These are phyloP conservation scores for Cercospora canescens DNA, from an alignment of 2,329 filamentous ascomycete genomes.

Conservation along the genomic window DNA sequence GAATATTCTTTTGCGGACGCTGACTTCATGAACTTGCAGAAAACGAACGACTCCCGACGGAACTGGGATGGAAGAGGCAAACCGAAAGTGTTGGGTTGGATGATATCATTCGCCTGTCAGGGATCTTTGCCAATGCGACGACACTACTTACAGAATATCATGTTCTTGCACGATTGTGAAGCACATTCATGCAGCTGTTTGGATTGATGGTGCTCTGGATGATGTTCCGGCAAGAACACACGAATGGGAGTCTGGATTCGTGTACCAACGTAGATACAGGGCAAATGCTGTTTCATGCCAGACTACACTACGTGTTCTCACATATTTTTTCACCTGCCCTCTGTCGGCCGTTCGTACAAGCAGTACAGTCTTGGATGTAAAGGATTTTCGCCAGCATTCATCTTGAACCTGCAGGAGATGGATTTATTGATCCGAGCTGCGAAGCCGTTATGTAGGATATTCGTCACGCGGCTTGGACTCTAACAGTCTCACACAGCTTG, in stretches of 20 bases:
- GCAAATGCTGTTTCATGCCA: neutral
- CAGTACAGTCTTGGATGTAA: neutral
- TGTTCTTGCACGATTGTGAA: neutral
- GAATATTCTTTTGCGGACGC: neutral
- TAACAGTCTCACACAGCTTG: neutral
- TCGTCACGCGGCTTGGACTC: neutral
- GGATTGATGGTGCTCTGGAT: neutral
- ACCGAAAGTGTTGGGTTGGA: constrained; percentile 19
- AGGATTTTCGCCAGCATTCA: neutral
- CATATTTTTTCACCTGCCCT: too few relatives aligned
- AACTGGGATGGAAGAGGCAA: constrained; percentile 43
- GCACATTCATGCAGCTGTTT: neutral
- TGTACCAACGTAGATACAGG: neutral
- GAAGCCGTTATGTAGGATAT: neutral
- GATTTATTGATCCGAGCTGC: neutral
- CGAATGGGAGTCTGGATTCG: neutral
- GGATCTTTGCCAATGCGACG: constrained; percentile 16
- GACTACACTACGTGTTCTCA: neutral
- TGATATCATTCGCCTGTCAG: constrained; percentile 17
- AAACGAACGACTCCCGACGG: constrained; percentile 44
- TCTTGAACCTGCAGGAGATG: neutral
- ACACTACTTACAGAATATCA: constrained; percentile 15
- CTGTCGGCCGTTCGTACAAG: neutral
- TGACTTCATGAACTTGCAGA: constrained; percentile 31
- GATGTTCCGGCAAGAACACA: too few relatives aligned